Percentiles rank a stretch among this genome's conserved stretches.
Evolutionary conservation across 768 basidiomycete species (phyloP).

Genomic region (Tephrocybe sp.): DNA sequence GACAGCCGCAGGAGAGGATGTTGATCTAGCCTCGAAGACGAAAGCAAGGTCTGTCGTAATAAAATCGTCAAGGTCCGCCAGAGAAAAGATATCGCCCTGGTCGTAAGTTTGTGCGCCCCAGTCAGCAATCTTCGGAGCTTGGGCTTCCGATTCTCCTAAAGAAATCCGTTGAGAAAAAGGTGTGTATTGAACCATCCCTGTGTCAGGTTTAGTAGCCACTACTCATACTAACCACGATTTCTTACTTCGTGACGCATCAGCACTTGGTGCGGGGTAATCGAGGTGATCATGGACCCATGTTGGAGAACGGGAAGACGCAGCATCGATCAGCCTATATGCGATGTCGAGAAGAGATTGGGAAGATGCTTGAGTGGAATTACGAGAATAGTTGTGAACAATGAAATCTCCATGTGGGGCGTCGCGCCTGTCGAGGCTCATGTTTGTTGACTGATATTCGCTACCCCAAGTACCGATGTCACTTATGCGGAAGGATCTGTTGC

Average conservation of each 20-base stretch:
- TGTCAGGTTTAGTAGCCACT: neutral
- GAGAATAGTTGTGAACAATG: constrained; percentile 1
- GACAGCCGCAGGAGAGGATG: neutral
- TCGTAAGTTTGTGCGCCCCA: constrained; percentile 35
- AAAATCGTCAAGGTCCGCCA: constrained; percentile 44
- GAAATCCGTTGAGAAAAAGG: neutral
- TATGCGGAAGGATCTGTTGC: too few species aligned
- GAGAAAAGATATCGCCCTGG: constrained; percentile 32
- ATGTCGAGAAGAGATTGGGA: neutral
- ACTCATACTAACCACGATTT: neutral
- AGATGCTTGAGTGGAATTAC: neutral
- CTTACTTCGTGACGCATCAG: neutral
- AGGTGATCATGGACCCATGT: neutral
- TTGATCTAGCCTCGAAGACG: neutral
- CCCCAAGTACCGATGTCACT: too few species aligned
- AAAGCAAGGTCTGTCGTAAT: constrained; percentile 28
- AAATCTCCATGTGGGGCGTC: neutral
- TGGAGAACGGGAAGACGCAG: neutral
- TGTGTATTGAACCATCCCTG: constrained; percentile 12
- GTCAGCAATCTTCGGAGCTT: constrained; percentile 19
- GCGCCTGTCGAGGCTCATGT: neutral
- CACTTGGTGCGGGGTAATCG: neutral
- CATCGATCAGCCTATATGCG: constrained; percentile 1
- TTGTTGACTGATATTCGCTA: neutral
- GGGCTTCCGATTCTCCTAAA: neutral